Evolutionary conservation across 2,329 filamentous ascomycete species (phyloP).

Genomic region (Phoma sp.): DNA sequence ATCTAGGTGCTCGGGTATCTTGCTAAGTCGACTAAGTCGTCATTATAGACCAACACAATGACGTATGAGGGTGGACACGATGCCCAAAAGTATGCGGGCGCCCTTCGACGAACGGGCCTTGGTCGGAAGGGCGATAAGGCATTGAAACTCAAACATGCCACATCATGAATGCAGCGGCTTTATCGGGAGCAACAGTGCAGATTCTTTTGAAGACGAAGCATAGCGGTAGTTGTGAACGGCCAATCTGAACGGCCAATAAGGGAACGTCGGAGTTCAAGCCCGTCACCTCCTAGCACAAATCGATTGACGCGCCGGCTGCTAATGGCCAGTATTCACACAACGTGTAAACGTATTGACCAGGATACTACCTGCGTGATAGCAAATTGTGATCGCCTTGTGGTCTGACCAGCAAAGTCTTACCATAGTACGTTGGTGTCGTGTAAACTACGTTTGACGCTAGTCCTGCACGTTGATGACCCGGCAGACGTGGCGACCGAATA

Average conservation of each 20-base stretch:
- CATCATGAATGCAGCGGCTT: background rate
- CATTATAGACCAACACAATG: background rate
- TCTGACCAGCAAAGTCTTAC: too few species aligned
- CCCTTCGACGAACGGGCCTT: background rate
- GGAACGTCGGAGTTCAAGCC: background rate
- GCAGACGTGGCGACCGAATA: background rate
- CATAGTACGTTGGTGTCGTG: background rate
- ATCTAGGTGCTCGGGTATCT: background rate
- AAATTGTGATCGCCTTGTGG: too few species aligned
- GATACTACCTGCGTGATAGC: too few species aligned
- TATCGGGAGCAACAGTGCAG: constrained; percentile 1
- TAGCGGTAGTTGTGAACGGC: too few species aligned
- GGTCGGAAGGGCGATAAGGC: background rate
- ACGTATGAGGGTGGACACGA: background rate
- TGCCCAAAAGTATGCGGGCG: background rate
- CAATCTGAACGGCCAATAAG: too few species aligned
- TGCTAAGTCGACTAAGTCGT: background rate
- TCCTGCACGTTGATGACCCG: background rate
- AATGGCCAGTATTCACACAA: too few species aligned
- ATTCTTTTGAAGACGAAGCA: background rate
- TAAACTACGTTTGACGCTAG: background rate
- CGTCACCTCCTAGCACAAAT: background rate
- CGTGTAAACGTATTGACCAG: too few species aligned
- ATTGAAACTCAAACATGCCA: constrained; percentile 1
- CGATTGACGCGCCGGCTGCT: too few species aligned